phyloP scores from a whole-genome alignment of 106 monocot species.

The Apostasia shenzhenica region DNA sequence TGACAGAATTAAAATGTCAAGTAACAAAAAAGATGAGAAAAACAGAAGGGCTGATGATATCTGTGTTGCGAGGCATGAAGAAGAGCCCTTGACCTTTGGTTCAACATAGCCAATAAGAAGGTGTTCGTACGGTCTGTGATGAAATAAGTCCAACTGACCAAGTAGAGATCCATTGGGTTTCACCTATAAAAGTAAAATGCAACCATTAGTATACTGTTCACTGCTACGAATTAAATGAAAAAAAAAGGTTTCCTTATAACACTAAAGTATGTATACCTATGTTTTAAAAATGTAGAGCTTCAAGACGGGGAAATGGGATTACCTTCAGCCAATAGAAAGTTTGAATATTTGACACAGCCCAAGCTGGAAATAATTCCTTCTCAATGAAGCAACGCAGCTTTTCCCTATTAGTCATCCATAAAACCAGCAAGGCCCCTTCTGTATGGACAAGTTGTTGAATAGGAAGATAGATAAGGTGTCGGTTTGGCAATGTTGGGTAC shows the following conservation, averaged over 20 bases:
- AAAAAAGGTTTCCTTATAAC: background rate
- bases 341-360: conserved; percentile 58
- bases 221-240: background rate
- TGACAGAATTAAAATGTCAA: background rate
- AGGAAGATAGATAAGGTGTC: conserved; percentile 70
- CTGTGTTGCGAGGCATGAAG: background rate
- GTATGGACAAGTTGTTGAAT: conserved; percentile 75
- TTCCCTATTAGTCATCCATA: conserved; percentile 89
- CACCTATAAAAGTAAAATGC: conserved; percentile 32
- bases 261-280: background rate
- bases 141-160: conserved; percentile 77
- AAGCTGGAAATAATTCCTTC: conserved; percentile 81
- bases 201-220: background rate
- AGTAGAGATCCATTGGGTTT: conserved; percentile 81
- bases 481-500: conserved; percentile 83
- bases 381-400: conserved; percentile 74
- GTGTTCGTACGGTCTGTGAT: conserved; percentile 93
- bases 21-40: background rate
- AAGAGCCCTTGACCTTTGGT: conserved; percentile 28
- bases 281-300: background rate
- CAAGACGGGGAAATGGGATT: background rate
- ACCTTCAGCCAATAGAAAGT: conserved; percentile 90
- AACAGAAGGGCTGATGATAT: too few species aligned
- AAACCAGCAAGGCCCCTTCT: conserved; percentile 76
- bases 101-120: conserved; percentile 77